These are phyloP conservation scores for Metarhizium robertsii DNA, from an alignment of 2,329 filamentous ascomycete species.

Conservation along the genomic window DNA sequence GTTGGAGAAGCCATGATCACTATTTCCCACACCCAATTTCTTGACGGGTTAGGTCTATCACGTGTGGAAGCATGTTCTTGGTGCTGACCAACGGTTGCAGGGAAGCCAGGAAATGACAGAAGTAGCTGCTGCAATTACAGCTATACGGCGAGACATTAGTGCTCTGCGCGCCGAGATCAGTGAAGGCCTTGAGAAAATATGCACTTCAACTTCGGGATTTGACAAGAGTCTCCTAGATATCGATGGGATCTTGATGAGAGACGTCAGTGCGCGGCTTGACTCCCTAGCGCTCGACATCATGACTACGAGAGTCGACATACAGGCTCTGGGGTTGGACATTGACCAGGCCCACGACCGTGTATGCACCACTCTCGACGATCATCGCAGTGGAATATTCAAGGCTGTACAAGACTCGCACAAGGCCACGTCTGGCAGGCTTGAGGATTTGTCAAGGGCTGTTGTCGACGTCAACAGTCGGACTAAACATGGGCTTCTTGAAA, in stretches of 20 bases:
- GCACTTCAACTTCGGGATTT: neutral
- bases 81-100: neutral
- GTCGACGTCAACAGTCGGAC: neutral
- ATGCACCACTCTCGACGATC: neutral
- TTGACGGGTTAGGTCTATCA: too few species aligned
- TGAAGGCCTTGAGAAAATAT: neutral
- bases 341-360: neutral
- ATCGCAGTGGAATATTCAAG: neutral
- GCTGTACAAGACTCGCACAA: neutral
- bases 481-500: neutral
- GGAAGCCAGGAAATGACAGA: neutral
- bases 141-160: neutral
- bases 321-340: neutral
- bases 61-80: neutral
- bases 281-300: neutral
- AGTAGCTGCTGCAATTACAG: neutral
- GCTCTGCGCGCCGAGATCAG: neutral
- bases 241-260: neutral
- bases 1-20: neutral
- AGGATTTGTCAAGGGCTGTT: neutral
- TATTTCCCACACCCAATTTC: neutral
- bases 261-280: neutral
- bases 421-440: neutral
- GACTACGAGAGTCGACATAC: constrained; percentile 1
- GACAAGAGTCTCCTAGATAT: constrained; percentile 1